Base-by-base conservation (phyloP, 495 filamentous ascomycete genomes). In the Sabuloglossum arenarium region DNA sequence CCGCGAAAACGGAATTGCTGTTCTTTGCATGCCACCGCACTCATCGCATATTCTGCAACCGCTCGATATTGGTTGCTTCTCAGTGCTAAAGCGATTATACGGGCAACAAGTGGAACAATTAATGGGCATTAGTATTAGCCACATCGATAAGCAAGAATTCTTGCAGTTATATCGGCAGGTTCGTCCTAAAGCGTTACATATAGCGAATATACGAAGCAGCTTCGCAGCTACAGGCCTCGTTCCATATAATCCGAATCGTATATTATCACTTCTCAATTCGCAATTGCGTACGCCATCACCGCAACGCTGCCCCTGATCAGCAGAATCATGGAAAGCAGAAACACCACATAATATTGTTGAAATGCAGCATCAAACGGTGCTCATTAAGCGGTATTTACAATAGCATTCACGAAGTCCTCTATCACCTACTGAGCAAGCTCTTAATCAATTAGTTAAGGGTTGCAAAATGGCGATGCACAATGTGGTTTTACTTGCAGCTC, bases 21-120 rank as follows among this genome's bases (percentile, higher is more conserved):
- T 54, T 23, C 25, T 63, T 25, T 60, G 57, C 53, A 60, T 65
- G 56, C 63, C 60, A 14, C 12, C 58, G 43, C 58, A 65, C 34
- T 60, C 45, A 25, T 64, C 56, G 14, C 62, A 64, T 58, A 56
- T 63, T 9, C 54, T 64, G 6, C 58, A 65, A 56, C 63, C 63
- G 10, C 56, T 63, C 32, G 57, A 65, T 57, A 55, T 65, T 56
- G 56, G 56, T 14, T 62, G 56, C 34, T 63, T 63, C 47, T 53
- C 50, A 31, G 56, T 46, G 10, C 50, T 64, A 39, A 61, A 64
- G 34, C 27, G 25, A 14, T 34, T 54, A 37, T 64, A 64, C 24
- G 37, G 61, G 11, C 21, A 46, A 24, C 24, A 54, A 46, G 55
- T 64, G 24, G 25, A 32, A 11, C 10, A 30, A 31, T 55, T 59